Conservation (phyloP, 2,329 filamentous ascomycete genomes). For the Microdochium paspali region DNA sequence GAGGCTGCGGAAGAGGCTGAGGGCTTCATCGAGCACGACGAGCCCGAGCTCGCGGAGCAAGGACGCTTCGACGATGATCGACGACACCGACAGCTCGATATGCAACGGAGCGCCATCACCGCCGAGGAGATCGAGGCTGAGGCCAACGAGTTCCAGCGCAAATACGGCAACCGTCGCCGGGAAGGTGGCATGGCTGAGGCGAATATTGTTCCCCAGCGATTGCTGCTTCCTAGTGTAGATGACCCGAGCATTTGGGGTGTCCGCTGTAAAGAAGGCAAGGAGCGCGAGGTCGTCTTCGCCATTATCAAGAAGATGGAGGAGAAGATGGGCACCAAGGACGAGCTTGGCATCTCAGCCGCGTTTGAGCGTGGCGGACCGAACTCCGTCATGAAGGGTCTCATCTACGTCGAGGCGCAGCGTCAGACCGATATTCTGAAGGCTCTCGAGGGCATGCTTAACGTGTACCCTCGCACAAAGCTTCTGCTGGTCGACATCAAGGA, state of each 20-base stretch:
- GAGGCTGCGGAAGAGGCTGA: conserved; percentile 78
- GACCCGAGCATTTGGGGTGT: conserved; percentile 96
- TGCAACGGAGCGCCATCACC: conserved; percentile 76
- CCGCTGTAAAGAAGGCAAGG: conserved; percentile 89
- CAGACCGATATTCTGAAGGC: conserved; percentile 79
- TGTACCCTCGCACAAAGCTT: conserved; percentile 82
- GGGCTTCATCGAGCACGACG: conserved; percentile 79
- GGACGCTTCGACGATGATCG: conserved; percentile 81
- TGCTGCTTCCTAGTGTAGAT: conserved; percentile 85
- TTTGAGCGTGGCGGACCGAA: conserved; percentile 79
- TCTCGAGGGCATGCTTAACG: conserved; percentile 75
- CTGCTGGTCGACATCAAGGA: conserved; percentile 91
- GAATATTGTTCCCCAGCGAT: conserved; percentile 70
- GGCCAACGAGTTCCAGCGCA: conserved; percentile 75
- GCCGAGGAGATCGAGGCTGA: conserved; percentile 91
- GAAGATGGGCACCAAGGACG: conserved; percentile 65
- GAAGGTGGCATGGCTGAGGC: conserved; percentile 58
- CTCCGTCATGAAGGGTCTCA: conserved; percentile 80
- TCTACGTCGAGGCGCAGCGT: conserved; percentile 87
- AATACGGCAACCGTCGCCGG: conserved; percentile 72
- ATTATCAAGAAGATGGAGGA: conserved; percentile 88
- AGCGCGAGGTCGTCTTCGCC: conserved; percentile 79
- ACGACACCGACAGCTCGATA: conserved; percentile 87
- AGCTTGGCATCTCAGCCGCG: conserved; percentile 75
- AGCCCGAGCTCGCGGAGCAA: conserved; percentile 79